Evolutionary conservation across 73 alveolate species (phyloP).

Genomic region (Paramecium sexaurelia): DNA sequence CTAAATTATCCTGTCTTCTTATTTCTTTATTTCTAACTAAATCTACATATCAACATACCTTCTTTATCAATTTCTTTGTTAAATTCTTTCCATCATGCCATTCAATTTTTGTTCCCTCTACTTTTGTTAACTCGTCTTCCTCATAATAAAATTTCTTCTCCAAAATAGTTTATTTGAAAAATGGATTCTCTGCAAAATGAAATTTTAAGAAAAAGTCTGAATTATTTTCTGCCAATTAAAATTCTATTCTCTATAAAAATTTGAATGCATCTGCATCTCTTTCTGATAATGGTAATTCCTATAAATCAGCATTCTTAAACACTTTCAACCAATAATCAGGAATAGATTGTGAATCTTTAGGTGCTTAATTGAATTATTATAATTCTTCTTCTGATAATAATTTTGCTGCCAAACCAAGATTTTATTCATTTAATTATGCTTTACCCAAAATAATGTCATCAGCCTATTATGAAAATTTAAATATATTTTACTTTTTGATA

Average conservation of each 20-base stretch:
- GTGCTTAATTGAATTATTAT: neutral
- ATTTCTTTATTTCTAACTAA: constrained; percentile 57
- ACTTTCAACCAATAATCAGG: constrained; percentile 56
- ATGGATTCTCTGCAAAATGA: constrained; percentile 22
- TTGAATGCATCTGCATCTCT: neutral
- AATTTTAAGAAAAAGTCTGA: constrained; percentile 16
- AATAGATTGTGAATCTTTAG: neutral
- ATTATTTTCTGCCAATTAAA: neutral
- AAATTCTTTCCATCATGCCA: constrained; percentile 55
- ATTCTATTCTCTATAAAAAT: neutral
- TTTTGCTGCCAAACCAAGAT: neutral
- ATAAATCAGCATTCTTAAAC: constrained; percentile 33
- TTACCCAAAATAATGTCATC: neutral
- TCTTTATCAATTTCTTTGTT: constrained; percentile 27
- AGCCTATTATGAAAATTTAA: neutral
- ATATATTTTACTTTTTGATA: neutral
- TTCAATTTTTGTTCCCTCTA: constrained; percentile 21
- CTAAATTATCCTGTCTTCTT: constrained; percentile 66
- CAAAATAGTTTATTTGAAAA: neutral
- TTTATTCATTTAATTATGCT: neutral
- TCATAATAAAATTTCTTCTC: constrained; percentile 35
- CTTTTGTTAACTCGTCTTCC: neutral
- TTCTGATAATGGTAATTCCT: constrained; percentile 3
- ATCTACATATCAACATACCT: neutral
- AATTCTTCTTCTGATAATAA: constrained; percentile 18